Percentiles rank a stretch among this genome's conserved stretches.
Evolutionary conservation across 805 yeast genomes (phyloP).

Genomic region (Ogataea naganishii): DNA sequence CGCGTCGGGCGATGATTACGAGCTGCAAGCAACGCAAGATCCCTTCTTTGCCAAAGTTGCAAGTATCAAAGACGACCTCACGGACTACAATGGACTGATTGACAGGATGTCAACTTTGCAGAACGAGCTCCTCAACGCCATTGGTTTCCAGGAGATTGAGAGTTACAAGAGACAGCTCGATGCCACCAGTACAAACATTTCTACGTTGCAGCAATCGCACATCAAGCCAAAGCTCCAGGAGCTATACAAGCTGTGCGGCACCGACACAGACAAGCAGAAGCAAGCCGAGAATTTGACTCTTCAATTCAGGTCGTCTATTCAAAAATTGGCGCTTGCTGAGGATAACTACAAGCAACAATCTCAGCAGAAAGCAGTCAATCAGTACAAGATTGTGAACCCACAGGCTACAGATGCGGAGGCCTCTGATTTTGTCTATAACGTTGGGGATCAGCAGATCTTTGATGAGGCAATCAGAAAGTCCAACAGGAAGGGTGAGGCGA

Average conservation of each 20-base stretch:
- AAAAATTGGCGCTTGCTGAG: slow-evolving; percentile 80
- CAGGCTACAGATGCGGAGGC: slow-evolving; percentile 80
- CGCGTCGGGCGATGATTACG: slow-evolving; percentile 27
- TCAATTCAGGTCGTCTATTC: slow-evolving; percentile 78
- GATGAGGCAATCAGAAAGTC: slow-evolving; percentile 85
- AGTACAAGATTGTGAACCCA: slow-evolving; percentile 83
- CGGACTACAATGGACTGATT: slow-evolving; percentile 61
- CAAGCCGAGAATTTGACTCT: slow-evolving; percentile 87
- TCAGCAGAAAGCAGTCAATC: slow-evolving; percentile 84
- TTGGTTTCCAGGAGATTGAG: slow-evolving; percentile 61
- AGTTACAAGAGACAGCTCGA: slow-evolving; percentile 71
- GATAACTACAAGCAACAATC: slow-evolving; percentile 79
- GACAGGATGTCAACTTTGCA: slow-evolving; percentile 65
- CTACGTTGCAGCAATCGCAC: slow-evolving; percentile 57
- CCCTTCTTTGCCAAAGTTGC: slow-evolving; percentile 64
- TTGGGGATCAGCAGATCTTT: slow-evolving; percentile 83
- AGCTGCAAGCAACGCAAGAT: too few relatives aligned
- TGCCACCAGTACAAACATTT: slow-evolving; percentile 65
- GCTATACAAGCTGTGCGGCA: slow-evolving; percentile 61
- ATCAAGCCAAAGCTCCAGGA: slow-evolving; percentile 71
- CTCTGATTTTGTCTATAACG: slow-evolving; percentile 75
- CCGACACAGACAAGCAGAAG: slow-evolving; percentile 72
- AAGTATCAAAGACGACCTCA: slow-evolving; percentile 58
- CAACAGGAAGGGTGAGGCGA: slow-evolving; percentile 89
- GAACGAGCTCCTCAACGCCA: slow-evolving; percentile 61